Evolutionary conservation across 805 yeast genomes (phyloP), one percentile per base, ranked within the genome.

Genomic region (Ogataea dorogensis): DNA sequence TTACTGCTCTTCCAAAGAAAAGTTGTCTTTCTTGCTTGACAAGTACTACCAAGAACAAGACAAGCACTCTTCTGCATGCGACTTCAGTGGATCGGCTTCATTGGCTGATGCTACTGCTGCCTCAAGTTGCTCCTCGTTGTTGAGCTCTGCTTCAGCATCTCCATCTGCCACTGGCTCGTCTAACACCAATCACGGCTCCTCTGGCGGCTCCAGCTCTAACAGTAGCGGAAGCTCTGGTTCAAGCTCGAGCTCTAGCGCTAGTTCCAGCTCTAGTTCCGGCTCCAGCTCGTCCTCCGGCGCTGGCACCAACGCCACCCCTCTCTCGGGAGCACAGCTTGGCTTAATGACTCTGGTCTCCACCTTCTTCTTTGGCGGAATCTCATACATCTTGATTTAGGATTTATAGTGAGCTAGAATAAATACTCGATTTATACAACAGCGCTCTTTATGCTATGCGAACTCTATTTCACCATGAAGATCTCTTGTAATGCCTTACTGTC

Each of bases 401-500:
- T 24, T 24, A 23, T 28, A 24, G 34, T 23, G 25, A 13, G 16
- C 13, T 33, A 23, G 23, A 33, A 12, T 24, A 23, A 19, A 24
- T 20, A 29, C 34, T 31, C 18, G 23, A 15, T 30, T 24, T 31
- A 20, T 16, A 25, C 16, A 17, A 14, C 15, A 29, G 39, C 39
- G 39, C 33, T 35, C 33, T 19, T 7, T 7, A 36, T 36, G 34
- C 32, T 17, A 28, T 33, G 30, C 35, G 18, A 28, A 15, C 17
- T 22, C 41, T 48, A 59, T 47, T 51, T 50, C 30, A 88, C 76
- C 97, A 91, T 91, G 56, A 91, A 86, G 40, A 91, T 91, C 62
- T 91, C 98, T 50, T 86, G 87, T 44, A 91, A 70, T 10, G 96
- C 88, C 58, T 86, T 80, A 2, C 83, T 73, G 57, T 91, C 98